phyloP scores from a whole-genome alignment of 2,329 filamentous ascomycete genomes.

The Venturia aucupariae region DNA sequence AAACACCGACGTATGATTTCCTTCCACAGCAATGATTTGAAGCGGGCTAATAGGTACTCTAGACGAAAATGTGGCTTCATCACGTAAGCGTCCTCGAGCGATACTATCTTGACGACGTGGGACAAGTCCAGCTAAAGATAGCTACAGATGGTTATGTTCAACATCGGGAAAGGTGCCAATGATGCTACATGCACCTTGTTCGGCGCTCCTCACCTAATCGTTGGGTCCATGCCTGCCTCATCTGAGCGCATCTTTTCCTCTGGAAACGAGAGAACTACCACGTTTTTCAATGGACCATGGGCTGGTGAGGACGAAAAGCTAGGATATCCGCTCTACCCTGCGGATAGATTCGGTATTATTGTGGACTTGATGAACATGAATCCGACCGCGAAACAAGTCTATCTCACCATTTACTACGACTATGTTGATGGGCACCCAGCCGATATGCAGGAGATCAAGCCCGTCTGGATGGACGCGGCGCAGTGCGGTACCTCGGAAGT shows the following conservation, averaged over 20 bases:
- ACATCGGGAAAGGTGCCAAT: slow-evolving; percentile 9
- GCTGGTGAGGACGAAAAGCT: not conserved
- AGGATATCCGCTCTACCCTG: slow-evolving; percentile 12
- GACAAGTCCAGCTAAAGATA: not conserved
- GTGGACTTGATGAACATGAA: slow-evolving; percentile 15
- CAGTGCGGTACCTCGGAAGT: slow-evolving; percentile 12
- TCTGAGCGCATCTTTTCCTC: slow-evolving; percentile 12
- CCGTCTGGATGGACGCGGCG: slow-evolving; percentile 13
- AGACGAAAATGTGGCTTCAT: slow-evolving; percentile 14
- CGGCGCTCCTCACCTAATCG: slow-evolving; percentile 9
- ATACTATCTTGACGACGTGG: not conserved
- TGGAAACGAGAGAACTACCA: slow-evolving; percentile 13
- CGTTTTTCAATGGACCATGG: slow-evolving; percentile 6
- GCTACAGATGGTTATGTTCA: slow-evolving; percentile 14
- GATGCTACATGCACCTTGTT: slow-evolving; percentile 13
- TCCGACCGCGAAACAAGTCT: not conserved
- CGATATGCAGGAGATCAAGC: slow-evolving; percentile 5
- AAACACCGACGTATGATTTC: slow-evolving; percentile 2
- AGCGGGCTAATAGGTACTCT: not conserved
- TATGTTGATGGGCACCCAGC: slow-evolving; percentile 12
- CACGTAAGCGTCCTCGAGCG: not conserved
- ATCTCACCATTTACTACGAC: slow-evolving; percentile 13
- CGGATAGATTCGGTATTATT: slow-evolving; percentile 12
- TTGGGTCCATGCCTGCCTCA: slow-evolving; percentile 1
- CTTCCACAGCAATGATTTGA: not conserved